Evolutionary conservation across 1,139 yeast genomes (phyloP), one percentile per base, ranked within the genome.

Genomic region (Lodderomyces theae): DNA sequence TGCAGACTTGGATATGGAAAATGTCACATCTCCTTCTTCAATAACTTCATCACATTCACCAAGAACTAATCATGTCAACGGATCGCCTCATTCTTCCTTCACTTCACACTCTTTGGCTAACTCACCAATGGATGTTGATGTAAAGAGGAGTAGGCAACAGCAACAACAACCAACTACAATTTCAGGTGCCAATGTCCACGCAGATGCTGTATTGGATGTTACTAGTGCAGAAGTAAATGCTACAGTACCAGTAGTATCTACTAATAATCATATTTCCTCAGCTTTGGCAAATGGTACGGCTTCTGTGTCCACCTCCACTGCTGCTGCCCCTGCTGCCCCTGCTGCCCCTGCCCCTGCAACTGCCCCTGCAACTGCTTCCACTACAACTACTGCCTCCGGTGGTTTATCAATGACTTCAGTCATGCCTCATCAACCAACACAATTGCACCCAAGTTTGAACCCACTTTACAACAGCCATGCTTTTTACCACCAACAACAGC

Each of bases 61-160:
- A n/a, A 41, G 40, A 23, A 40, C 42, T 31, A 43, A 39, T 24
- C 35, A 40, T 36, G 41, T 31, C 13, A 45, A 45, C 35, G 51
- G 50, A 50, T 56, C 48, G 40, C 63, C 53, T 34, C 63, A 56
- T 37, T 66, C 72, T n/a, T 72, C 73, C 4, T 66, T 64, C 46
- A 65, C 72, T 4, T 63, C 71, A 19, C 72, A 65, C 50, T 63
- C 69, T 5, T 53, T 65, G 7, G 67, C 61, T 13, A 63, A 63
- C 52, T 63, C 73, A 9, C 72, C 72, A 3, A 46, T 61, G 32
- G 51, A 53, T 37, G n/a, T n/a, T n/a, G 54, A 51, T 32, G 42
- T 44, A 47, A 44, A 51, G 45, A 43, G 47, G 39, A 46, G 39
- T n/a, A n/a, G n/a, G n/a, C n/a, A n/a, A n/a, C n/a, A n/a, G n/a